Conservation (phyloP, 305 asterid genomes). For the Lippia alba region DNA sequence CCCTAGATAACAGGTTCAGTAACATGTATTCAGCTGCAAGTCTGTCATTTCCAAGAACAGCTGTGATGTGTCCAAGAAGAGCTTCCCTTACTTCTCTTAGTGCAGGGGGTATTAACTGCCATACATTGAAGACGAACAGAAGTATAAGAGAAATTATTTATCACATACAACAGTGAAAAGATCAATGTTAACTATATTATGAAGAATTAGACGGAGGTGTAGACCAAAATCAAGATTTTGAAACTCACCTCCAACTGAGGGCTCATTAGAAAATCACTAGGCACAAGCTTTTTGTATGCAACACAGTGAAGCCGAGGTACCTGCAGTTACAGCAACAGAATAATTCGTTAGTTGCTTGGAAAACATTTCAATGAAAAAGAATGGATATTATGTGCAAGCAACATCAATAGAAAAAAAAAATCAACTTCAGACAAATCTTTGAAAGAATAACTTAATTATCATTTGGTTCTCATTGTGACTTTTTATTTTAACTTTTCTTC, state of each 20-base stretch:
- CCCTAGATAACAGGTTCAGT: slow-evolving; percentile 88
- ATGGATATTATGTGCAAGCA: background rate
- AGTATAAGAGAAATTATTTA: slow-evolving; percentile 33
- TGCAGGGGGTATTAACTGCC: slow-evolving; percentile 58
- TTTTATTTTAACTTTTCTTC: too few species aligned
- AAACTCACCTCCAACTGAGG: slow-evolving; percentile 64
- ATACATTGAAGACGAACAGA: slow-evolving; percentile 21
- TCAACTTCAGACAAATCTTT: background rate
- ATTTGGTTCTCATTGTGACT: too few species aligned
- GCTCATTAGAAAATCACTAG: slow-evolving; percentile 60
- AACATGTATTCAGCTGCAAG: slow-evolving; percentile 85
- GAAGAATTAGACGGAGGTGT: slow-evolving; percentile 9
- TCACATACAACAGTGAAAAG: background rate
- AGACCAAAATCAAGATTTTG: slow-evolving; percentile 11
- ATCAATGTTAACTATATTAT: slow-evolving; percentile 11
- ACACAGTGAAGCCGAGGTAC: slow-evolving; percentile 92
- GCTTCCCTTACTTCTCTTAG: slow-evolving; percentile 74
- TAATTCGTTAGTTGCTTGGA: slow-evolving; percentile 2
- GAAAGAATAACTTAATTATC: too few species aligned
- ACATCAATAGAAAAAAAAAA: slow-evolving; percentile 14
- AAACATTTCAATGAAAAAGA: slow-evolving; percentile 14
- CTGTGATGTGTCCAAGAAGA: slow-evolving; percentile 69
- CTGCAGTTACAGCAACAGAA: slow-evolving; percentile 44
- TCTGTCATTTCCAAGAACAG: slow-evolving; percentile 81
- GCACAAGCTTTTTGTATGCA: slow-evolving; percentile 66